These are phyloP conservation scores for Fusarium clavum DNA, from an alignment of 2,329 filamentous ascomycete species.

Conservation along the genomic window DNA sequence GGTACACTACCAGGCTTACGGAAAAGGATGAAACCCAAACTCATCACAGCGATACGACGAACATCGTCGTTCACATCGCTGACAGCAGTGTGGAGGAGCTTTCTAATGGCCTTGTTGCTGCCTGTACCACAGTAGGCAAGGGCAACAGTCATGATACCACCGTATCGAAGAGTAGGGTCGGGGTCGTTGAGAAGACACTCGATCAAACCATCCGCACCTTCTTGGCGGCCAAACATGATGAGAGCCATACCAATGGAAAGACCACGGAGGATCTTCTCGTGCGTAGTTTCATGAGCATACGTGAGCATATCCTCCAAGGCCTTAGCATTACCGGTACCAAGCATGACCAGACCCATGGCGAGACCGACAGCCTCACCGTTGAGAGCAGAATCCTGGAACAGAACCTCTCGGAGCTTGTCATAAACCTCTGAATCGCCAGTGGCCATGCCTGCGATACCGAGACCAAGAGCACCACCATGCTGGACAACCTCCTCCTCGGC, in stretches of 20 bases:
- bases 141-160: conserved; percentile 98
- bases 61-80: conserved; percentile 99
- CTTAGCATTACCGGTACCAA: conserved; percentile 95
- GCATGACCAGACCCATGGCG: conserved; percentile 97
- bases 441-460: conserved; percentile 98
- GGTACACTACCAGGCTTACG: conserved; percentile 96
- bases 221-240: conserved; percentile 97
- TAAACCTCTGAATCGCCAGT: conserved; percentile 92
- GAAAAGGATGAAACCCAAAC: conserved; percentile 97
- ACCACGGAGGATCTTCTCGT: conserved; percentile 98
- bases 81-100: conserved; percentile 93
- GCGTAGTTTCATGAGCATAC: conserved; percentile 96
- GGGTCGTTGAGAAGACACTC: conserved; percentile 93
- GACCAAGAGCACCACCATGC: conserved; percentile 92
- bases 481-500: conserved; percentile 93
- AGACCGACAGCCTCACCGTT: conserved; percentile 97
- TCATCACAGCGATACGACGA: conserved; percentile 95
- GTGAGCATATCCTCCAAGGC: conserved; percentile 97
- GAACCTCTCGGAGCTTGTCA: conserved; percentile 86
- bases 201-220: conserved; percentile 93
- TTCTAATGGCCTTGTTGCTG: conserved; percentile 98
- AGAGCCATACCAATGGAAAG: conserved; percentile 96
- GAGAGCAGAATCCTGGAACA: conserved; percentile 94
- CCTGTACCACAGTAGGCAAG: conserved; percentile 96
- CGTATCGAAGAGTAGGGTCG: conserved; percentile 92